Base-by-base conservation (phyloP, 768 basidiomycete genomes). In the Calocera viscosa region DNA sequence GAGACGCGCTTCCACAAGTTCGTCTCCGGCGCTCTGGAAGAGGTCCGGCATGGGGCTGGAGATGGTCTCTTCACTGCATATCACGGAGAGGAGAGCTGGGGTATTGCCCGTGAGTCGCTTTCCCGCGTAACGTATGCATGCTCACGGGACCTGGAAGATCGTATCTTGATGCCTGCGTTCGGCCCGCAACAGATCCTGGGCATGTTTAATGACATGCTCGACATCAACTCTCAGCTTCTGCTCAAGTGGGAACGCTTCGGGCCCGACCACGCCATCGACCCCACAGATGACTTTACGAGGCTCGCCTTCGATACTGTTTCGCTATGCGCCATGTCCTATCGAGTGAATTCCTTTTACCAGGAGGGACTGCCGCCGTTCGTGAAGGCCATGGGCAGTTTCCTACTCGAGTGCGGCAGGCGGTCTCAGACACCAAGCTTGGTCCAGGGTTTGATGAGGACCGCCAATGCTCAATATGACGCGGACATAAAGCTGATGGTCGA, bases 1-100 rank as follows among this genome's bases (percentile, higher is more conserved):
- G 80, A 82, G 30, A 75, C 72, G 24, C 72, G 76, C 10, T 82
- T 81, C 73, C 70, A 74, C 28, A 82, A 82, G 71, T 71, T 67
- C 17, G 74, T 81, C 12, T 43, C 26, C 11, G 40, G 47, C 8
- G 78, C 76, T 1, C 69, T 82, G 1, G 35, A 67, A 24, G 66
- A 79, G 64, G 75, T 80, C 7, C 72, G 81, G n/a, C 73, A 75
- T 53, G 73, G 78, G 2, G 73, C 75, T 12, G 76, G 77, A 34
- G 81, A 82, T 70, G 82, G 76, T 5, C 71, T 79, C 11, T 64
- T 64, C 64, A 64, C 64, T n/a, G 64, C 64, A 22, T 64, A 35
- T 39, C 64, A 64, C 28, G 64, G 64, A 12, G 64, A 64, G 38
- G 35, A 41, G 28, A 64, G 22, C 28, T 64, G 64, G 64, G 64